Percentiles rank a stretch among this genome's conserved stretches.
These are phyloP conservation scores for Pyrenophora graminea DNA, from an alignment of 2,329 filamentous ascomycete species.

Conservation along the genomic window DNA sequence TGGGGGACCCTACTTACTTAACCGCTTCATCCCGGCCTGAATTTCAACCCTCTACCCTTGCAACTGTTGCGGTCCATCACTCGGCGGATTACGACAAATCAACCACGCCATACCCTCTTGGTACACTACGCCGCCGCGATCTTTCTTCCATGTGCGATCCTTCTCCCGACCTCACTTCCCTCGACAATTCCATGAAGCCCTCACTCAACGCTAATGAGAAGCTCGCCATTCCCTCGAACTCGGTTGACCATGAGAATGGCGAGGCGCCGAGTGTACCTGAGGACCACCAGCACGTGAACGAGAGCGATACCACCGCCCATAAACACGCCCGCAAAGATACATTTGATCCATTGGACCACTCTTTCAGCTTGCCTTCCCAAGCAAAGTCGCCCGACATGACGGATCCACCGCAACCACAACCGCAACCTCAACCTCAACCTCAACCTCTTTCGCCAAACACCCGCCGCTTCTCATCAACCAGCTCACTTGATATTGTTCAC, in stretches of 20 bases:
- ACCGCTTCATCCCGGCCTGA: background rate
- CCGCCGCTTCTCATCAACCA: background rate
- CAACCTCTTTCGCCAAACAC: too few species aligned
- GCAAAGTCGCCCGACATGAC: too few species aligned
- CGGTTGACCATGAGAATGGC: slow-evolving; percentile 1
- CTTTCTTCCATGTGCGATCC: background rate
- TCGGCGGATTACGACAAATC: background rate
- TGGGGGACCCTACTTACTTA: background rate
- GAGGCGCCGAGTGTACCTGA: background rate
- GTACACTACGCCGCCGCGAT: background rate
- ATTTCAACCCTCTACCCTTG: background rate
- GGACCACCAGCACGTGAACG: background rate
- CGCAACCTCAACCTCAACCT: too few species aligned
- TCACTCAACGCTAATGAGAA: background rate
- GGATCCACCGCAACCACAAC: too few species aligned
- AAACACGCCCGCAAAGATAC: background rate
- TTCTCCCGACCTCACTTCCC: too few species aligned
- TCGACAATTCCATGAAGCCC: background rate
- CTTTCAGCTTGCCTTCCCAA: background rate
- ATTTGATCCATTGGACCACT: background rate
- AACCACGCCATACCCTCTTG: background rate
- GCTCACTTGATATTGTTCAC: background rate
- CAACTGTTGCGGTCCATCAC: background rate
- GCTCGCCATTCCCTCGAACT: background rate
- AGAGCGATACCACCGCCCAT: background rate